Conservation (phyloP, 2,329 filamentous ascomycete genomes). For the Pseudocercospora pini-densiflorae region DNA sequence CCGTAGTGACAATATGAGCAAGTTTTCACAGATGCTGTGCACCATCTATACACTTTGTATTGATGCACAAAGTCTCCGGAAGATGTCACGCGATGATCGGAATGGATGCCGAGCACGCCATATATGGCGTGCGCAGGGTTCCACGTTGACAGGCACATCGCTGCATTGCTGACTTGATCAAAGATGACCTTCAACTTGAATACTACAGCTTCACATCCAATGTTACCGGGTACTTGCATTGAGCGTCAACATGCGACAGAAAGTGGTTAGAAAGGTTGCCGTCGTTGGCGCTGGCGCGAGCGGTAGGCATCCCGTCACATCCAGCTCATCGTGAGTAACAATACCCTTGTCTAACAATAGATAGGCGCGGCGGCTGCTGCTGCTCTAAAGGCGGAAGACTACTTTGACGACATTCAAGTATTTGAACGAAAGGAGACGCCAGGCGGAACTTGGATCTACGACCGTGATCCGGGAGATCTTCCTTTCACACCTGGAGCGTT, state of each 20-base stretch:
- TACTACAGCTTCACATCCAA: neutral
- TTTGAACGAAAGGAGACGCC: constrained; percentile 42
- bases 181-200: neutral
- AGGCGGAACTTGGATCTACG: constrained; percentile 54
- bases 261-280: constrained; percentile 40
- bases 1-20: too few species aligned
- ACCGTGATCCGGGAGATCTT: constrained; percentile 46
- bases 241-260: neutral
- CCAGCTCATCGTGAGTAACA: neutral
- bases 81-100: neutral
- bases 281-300: constrained; percentile 38
- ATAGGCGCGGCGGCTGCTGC: constrained; percentile 42
- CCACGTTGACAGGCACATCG: neutral
- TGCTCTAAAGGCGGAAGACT: constrained; percentile 42
- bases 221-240: neutral
- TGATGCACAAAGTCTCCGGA: neutral
- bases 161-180: neutral
- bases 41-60: too few species aligned
- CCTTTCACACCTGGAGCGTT: constrained; percentile 50
- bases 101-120: constrained; percentile 6
- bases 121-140: neutral
- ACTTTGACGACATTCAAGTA: constrained; percentile 41
- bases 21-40: too few species aligned
- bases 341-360: constrained; percentile 1
- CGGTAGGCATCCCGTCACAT: constrained; percentile 20